These are phyloP conservation scores for Puya raimondii DNA, from an alignment of 176 grass and related monocot genomes.

Conservation along the genomic window DNA sequence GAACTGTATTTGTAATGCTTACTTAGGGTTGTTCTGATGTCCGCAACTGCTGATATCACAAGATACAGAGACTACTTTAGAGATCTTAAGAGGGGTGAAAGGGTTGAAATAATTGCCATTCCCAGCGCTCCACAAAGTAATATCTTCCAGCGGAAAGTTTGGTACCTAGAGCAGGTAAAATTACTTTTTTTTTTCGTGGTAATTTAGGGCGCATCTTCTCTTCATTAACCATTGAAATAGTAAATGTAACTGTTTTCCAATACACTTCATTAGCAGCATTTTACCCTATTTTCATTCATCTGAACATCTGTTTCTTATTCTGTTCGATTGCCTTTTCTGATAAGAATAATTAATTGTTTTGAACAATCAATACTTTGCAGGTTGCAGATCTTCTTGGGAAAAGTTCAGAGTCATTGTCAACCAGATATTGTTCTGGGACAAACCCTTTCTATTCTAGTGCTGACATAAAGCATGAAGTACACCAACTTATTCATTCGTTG, in stretches of 20 bases:
- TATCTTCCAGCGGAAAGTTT: slow-evolving; percentile 71
- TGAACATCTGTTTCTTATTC: background rate
- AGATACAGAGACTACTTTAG: slow-evolving; percentile 87
- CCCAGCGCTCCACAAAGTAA: slow-evolving; percentile 46
- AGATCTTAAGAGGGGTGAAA: slow-evolving; percentile 70
- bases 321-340: background rate
- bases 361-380: slow-evolving; percentile 17
- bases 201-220: no score
- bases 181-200: background rate
- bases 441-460: slow-evolving; percentile 26
- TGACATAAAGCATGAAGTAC: slow-evolving; percentile 48
- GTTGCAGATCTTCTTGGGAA: slow-evolving; percentile 54
- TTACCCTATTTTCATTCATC: no score
- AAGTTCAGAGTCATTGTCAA: slow-evolving; percentile 39
- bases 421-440: slow-evolving; percentile 31
- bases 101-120: slow-evolving; percentile 94
- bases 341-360: background rate
- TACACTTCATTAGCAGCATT: no score
- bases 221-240: no score
- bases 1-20: slow-evolving; percentile 15
- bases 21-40: slow-evolving; percentile 85
- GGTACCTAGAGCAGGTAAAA: slow-evolving; percentile 83
- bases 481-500: slow-evolving; percentile 56
- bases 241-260: no score
- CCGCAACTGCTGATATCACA: slow-evolving; percentile 86